A percentile compares a stretch with the other conserved stretches of the same genome.
These are phyloP conservation scores for Xylaria sp. DNA, from an alignment of 2,329 filamentous ascomycete genomes.

Conservation along the genomic window DNA sequence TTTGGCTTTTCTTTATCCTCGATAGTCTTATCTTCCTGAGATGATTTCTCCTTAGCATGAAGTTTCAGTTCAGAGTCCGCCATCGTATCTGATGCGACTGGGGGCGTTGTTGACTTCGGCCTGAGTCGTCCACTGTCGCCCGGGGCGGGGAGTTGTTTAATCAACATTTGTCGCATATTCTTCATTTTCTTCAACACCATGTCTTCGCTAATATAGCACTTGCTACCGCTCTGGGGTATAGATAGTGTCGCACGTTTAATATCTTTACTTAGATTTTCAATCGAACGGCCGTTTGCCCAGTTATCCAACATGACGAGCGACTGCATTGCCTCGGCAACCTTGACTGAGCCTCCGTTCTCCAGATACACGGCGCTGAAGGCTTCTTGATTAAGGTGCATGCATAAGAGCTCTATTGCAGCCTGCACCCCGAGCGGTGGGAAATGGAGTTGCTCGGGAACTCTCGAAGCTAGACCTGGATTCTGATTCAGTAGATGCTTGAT, in stretches of 20 bases:
- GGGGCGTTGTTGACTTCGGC: neutral
- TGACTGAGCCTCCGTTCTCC: neutral
- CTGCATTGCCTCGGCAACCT: slow-evolving; percentile 5
- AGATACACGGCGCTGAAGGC: slow-evolving; percentile 9
- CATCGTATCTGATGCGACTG: slow-evolving; percentile 1
- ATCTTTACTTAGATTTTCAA: slow-evolving; percentile 23
- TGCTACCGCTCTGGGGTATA: neutral
- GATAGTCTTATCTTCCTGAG: neutral
- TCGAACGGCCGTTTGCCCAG: slow-evolving; percentile 31
- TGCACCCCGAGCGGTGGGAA: slow-evolving; percentile 24
- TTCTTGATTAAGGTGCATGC: slow-evolving; percentile 16
- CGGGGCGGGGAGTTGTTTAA: neutral
- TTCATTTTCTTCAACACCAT: slow-evolving; percentile 8
- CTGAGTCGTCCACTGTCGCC: neutral
- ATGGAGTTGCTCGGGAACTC: slow-evolving; percentile 29
- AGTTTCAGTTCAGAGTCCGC: neutral
- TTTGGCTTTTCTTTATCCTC: neutral
- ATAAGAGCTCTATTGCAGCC: slow-evolving; percentile 17
- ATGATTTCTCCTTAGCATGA: neutral
- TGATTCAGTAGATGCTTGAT: slow-evolving; percentile 31
- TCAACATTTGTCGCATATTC: slow-evolving; percentile 5
- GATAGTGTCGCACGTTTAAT: slow-evolving; percentile 13
- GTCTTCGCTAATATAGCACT: slow-evolving; percentile 2
- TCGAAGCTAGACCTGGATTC: slow-evolving; percentile 34
- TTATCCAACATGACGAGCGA: slow-evolving; percentile 13